phyloP scores from a whole-genome alignment of 495 filamentous ascomycete species.

The Antarctomyces pellizariae region DNA sequence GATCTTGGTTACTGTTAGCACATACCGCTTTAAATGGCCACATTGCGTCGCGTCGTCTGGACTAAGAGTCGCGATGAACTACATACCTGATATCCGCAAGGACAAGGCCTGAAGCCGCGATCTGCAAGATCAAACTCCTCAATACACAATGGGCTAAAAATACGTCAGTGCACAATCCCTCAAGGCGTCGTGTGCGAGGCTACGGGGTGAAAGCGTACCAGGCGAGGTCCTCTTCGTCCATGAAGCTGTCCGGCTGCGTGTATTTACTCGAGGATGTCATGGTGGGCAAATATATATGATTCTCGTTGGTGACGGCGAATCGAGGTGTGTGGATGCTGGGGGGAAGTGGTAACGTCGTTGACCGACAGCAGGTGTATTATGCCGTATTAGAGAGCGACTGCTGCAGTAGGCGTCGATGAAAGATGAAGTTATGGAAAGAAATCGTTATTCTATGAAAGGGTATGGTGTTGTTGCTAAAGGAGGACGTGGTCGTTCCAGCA shows the following conservation, averaged over 20 bases:
- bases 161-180: constrained; percentile 4
- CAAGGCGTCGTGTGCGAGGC: not conserved
- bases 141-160: constrained; percentile 71
- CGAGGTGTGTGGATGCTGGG: no score
- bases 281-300: no score
- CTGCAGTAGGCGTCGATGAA: no score
- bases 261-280: constrained; percentile 3
- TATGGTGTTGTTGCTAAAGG: no score
- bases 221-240: constrained; percentile 88
- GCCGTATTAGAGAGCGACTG: no score
- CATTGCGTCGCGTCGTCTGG: constrained; percentile 1
- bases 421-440: no score
- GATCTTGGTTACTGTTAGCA: constrained; percentile 31
- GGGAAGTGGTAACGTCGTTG: no score
- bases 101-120: constrained; percentile 91
- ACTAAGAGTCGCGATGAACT: no score
- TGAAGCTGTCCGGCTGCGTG: constrained; percentile 78
- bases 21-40: not conserved
- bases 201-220: constrained; percentile 32
- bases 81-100: constrained; percentile 89
- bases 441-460: no score
- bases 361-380: no score
- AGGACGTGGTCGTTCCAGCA: no score
- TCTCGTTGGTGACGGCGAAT: no score
- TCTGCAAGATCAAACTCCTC: constrained; percentile 97